Base-by-base conservation (phyloP, 2,329 filamentous ascomycete species). In the Fusarium haematococcum region DNA sequence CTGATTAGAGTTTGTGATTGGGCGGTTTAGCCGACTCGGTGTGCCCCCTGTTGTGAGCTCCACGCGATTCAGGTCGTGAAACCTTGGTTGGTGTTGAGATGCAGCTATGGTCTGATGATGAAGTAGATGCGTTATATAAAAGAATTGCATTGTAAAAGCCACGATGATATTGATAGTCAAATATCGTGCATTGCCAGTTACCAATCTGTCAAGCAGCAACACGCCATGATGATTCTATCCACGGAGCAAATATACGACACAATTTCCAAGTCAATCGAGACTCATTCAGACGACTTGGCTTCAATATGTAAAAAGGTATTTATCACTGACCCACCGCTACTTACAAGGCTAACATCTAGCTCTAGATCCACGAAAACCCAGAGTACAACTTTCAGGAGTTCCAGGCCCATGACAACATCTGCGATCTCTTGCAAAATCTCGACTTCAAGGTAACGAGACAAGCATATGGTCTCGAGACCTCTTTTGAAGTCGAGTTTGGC, bases 351-450 rank as follows among this genome's bases (percentile, higher is more conserved):
- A 7, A 65, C 10, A 4, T 5, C 25, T 52, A 33, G 50, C 30
- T 32, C 2, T 9, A 73, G 71, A 74, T 87, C 27, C 85, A 86
- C 69, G 80, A 84, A 33, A 81, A 86, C 54, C 85, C 85, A 0
- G 85, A 87, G 71, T 76, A 85, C 6, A 82, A 80, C 7, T 86
- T 82, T 68, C 76, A 84, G 32, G 85, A 87, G 68, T 77, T 80
- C 59, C 82, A 83, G 39, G 85, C 85, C 0, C 85, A 87, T 64
- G 78, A 83, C 8, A 75, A 81, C 5, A 79, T 87, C 32, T 84
- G 83, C 2, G 75, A 79, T 13, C 85, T 82, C 54, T 70, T 85
- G 69, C 69, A 74, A 74, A 20, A 70, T 68, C 14, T 80, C 77
- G 61, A 56, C 78, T 85, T 84, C 81, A 70, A 80, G 8, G 83